Conservation (phyloP, 1,284 basidiomycete species). For the Vanrija sp. region DNA sequence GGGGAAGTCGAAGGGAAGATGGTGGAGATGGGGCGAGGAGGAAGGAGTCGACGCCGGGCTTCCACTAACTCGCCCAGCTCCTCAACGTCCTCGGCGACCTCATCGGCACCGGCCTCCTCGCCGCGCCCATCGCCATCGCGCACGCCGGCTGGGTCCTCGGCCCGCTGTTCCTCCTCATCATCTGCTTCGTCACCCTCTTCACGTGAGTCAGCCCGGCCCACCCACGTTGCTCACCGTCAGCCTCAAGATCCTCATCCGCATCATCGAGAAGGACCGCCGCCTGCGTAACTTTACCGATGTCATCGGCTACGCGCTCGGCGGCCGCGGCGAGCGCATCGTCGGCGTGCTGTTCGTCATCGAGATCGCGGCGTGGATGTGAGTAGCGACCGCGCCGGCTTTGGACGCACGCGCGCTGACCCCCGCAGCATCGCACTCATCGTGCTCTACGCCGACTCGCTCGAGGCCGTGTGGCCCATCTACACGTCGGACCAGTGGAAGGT, state of each 20-base stretch:
- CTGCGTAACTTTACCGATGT: slow-evolving; percentile 44
- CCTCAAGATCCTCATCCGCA: slow-evolving; percentile 43
- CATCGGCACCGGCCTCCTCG: slow-evolving; percentile 81
- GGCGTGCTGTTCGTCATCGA: slow-evolving; percentile 75
- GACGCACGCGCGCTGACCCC: background rate
- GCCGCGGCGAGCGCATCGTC: slow-evolving; percentile 62
- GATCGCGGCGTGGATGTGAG: slow-evolving; percentile 59
- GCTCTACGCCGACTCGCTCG: slow-evolving; percentile 75
- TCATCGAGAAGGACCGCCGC: slow-evolving; percentile 41
- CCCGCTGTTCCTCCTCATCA: slow-evolving; percentile 64
- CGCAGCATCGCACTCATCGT: slow-evolving; percentile 74
- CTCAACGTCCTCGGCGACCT: slow-evolving; percentile 82
- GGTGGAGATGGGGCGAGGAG: background rate
- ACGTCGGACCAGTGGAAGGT: slow-evolving; percentile 71
- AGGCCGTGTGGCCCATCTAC: slow-evolving; percentile 64
- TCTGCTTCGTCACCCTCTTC: slow-evolving; percentile 74
- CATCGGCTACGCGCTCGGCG: slow-evolving; percentile 53
- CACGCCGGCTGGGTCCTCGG: slow-evolving; percentile 82
- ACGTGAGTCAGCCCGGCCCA: slow-evolving; percentile 59
- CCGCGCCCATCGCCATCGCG: slow-evolving; percentile 78
- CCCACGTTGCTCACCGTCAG: slow-evolving; percentile 15
- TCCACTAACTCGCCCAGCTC: slow-evolving; percentile 53
- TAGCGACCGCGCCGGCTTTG: background rate
- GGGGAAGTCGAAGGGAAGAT: too few relatives aligned
- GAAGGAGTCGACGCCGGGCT: background rate